A percentile compares a stretch with the other conserved stretches of the same genome.
phyloP scores from a whole-genome alignment of 2,329 filamentous ascomycete genomes.

The Ceratocystis diversiconidia region DNA sequence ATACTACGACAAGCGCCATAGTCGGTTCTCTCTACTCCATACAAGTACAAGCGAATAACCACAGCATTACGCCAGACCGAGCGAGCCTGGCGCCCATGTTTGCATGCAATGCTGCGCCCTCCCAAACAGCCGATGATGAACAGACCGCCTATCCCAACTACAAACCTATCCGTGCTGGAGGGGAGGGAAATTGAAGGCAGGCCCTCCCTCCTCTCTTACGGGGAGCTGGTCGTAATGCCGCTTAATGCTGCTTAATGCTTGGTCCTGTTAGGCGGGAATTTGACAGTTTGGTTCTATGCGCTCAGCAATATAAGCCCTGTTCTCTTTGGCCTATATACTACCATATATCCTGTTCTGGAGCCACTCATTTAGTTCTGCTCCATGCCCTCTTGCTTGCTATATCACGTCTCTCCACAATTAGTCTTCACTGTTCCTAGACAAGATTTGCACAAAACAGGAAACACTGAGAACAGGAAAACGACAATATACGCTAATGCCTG shows the following conservation, averaged over 20 bases:
- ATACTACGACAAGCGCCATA: not conserved
- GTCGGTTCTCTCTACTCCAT: too few relatives aligned
- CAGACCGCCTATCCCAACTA: not conserved
- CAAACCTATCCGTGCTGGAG: not conserved
- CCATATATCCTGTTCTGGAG: not conserved
- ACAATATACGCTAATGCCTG: not conserved
- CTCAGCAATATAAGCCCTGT: not conserved
- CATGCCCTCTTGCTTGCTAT: not conserved
- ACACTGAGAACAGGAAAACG: not conserved
- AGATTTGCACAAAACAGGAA: slow-evolving; percentile 1
- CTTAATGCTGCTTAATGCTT: not conserved
- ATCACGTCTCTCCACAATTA: not conserved
- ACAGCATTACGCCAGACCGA: not conserved
- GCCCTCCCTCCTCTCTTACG: not conserved
- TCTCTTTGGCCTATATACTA: not conserved
- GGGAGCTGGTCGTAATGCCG: not conserved
- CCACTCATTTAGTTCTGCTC: not conserved
- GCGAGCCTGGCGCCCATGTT: not conserved
- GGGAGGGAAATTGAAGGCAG: not conserved
- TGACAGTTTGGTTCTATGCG: not conserved
- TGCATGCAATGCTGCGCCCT: not conserved
- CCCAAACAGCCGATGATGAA: not conserved
- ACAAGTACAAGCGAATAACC: too few relatives aligned
- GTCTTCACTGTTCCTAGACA: not conserved
- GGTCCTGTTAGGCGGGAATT: too few relatives aligned